Conservation (phyloP, 441 rosid species). For the Croton laevigatus region DNA sequence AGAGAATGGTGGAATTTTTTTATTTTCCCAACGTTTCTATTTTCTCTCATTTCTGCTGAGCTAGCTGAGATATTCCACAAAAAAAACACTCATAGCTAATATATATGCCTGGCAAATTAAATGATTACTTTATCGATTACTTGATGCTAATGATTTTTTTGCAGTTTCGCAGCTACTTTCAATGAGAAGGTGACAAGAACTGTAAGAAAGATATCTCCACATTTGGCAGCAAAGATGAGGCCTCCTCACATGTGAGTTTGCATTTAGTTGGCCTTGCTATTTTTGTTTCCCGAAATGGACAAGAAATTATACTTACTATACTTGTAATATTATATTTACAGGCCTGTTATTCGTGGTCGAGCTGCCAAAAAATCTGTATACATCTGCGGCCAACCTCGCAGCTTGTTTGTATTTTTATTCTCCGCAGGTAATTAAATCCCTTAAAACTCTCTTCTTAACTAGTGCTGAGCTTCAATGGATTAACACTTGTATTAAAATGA, state of each 20-base stretch:
- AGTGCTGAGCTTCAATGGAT: not conserved
- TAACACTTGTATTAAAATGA: not conserved
- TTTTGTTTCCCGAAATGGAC: not conserved
- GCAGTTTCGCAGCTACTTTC: conserved; percentile 91
- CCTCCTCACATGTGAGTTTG: conserved; percentile 75
- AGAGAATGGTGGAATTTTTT: too few species aligned
- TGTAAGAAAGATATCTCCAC: conserved; percentile 83
- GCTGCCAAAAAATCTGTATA: conserved; percentile 68
- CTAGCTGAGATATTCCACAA: too few species aligned
- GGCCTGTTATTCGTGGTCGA: conserved; percentile 92
- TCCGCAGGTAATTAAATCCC: conserved; percentile 49
- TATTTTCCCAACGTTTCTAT: not conserved
- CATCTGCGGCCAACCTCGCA: conserved; percentile 87
- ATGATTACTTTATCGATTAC: not conserved
- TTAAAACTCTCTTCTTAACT: not conserved
- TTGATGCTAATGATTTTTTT: conserved; percentile 13
- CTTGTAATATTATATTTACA: conserved; percentile 27
- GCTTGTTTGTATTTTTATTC: conserved; percentile 68
- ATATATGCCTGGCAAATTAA: not conserved
- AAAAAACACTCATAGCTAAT: too few species aligned
- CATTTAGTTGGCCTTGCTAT: conserved; percentile 9
- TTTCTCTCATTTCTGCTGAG: too few species aligned
- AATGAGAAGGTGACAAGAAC: conserved; percentile 89
- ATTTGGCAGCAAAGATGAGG: conserved; percentile 89
- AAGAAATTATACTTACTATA: not conserved